A percentile compares a stretch with the other conserved stretches of the same genome.
phyloP scores from a whole-genome alignment of 208 protist genomes.

The Jaenimonas drosophilae region DNA sequence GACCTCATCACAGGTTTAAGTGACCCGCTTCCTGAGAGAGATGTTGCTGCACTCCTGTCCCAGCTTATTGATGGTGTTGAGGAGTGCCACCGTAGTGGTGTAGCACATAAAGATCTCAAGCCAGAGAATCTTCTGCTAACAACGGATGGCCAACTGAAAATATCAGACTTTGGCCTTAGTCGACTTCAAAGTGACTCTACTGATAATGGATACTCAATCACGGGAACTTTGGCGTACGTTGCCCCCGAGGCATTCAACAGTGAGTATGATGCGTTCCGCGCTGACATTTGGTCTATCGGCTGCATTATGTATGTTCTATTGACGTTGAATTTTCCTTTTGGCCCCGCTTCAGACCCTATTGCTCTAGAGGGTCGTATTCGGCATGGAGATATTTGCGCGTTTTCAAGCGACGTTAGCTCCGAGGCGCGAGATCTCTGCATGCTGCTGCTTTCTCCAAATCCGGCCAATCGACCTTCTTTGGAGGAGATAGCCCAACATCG shows the following conservation, averaged over 20 bases:
- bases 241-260: slow-evolving; percentile 72
- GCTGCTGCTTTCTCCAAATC: slow-evolving; percentile 45
- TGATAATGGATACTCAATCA: slow-evolving; percentile 67
- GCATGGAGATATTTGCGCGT: slow-evolving; percentile 25
- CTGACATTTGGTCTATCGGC: slow-evolving; percentile 85
- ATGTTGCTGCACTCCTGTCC: slow-evolving; percentile 54
- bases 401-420: slow-evolving; percentile 43
- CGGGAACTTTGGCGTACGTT: slow-evolving; percentile 73
- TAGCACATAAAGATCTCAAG: slow-evolving; percentile 92
- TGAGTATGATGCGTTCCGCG: slow-evolving; percentile 74
- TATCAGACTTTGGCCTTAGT: slow-evolving; percentile 85
- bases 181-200: slow-evolving; percentile 59
- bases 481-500: slow-evolving; percentile 54
- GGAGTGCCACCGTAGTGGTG: slow-evolving; percentile 65
- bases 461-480: slow-evolving; percentile 49
- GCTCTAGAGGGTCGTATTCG: slow-evolving; percentile 46
- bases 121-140: slow-evolving; percentile 91
- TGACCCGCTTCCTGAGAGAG: slow-evolving; percentile 36
- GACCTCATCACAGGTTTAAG: slow-evolving; percentile 55
- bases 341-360: slow-evolving; percentile 34
- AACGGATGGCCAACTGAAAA: slow-evolving; percentile 59
- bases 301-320: slow-evolving; percentile 77
- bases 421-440: slow-evolving; percentile 46
- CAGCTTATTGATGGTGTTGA: slow-evolving; percentile 65
- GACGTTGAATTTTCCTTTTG: slow-evolving; percentile 82